Conservation (phyloP, 805 yeast genomes). For the Alloascoidea africana region DNA sequence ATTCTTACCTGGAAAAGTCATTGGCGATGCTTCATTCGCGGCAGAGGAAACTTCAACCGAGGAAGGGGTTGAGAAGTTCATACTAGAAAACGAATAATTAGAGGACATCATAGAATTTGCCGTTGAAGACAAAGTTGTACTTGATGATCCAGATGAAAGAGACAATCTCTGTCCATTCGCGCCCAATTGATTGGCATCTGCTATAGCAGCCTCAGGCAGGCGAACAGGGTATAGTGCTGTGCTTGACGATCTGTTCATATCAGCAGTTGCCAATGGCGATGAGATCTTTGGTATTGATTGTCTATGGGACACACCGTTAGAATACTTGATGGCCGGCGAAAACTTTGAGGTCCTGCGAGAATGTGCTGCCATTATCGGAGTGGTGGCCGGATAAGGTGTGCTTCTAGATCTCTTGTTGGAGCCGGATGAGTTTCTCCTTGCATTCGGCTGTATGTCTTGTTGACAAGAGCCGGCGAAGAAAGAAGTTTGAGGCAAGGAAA, state of each 20-base stretch:
- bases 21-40: background rate
- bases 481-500: background rate
- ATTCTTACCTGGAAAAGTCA: background rate
- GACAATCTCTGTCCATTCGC: background rate
- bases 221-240: slow-evolving; percentile 1
- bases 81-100: background rate
- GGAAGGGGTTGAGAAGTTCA: background rate
- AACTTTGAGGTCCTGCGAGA: background rate
- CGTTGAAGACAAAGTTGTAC: slow-evolving; percentile 1
- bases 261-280: background rate
- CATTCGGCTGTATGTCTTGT: background rate
- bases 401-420: no score
- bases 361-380: background rate
- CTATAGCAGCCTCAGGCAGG: slow-evolving; percentile 1
- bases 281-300: background rate
- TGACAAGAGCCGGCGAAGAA: background rate
- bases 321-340: background rate
- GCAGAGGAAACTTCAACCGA: background rate
- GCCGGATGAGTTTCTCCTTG: background rate
- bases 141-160: background rate
- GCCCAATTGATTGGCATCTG: no score
- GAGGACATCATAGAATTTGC: background rate
- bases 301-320: background rate
- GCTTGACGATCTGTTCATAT: background rate
- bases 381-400: no score